Base-by-base conservation (phyloP, 352 stramenopile species). In the Globisporangium cederbergense region DNA sequence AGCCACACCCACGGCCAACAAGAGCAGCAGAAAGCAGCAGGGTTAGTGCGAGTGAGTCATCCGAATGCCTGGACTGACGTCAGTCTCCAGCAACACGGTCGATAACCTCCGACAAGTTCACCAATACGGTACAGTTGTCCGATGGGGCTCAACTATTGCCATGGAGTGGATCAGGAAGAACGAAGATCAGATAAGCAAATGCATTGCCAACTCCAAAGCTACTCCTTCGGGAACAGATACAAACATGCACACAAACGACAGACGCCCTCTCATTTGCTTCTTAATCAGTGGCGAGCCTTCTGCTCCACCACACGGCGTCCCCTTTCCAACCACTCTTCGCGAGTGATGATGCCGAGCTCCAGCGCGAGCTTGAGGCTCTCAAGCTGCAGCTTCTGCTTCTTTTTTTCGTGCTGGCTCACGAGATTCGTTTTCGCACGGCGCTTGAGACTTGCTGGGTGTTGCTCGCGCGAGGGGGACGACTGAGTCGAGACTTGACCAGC, bases 11-110 rank as follows among this genome's bases (percentile, higher is more conserved):
- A 18, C 32, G 32, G 32, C 16, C 14, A 11, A 16, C 43, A 47
- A 56, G 53, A 40, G 8, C 36, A 51, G 18, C 16, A 18, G 13
- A 40, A 53, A 5, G 16, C 43, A 38, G 11, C 22, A 32, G 18
- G n/a, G 14, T 3, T 34, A 34, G 30, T 43, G 36, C 25, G 9
- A 32, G 52, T 59, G 38, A 60, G 76, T 63, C 80, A 91, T 63
- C 83, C 83, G 7, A 91, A 90, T 54, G 58, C 69, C 9, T 91
- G 85, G 61, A 55, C 89, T 10, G 65, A 73, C 10, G 72, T 76
- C 4, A 90, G 83, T 62, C 60, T 81, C 55, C 34, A 68, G 57
- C 52, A 72, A 14, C 4, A 9, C 13, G 8, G 45, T 51, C 20
- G 45, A 51, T 51, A 8, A 40, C 34, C 34, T 40, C 34, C 7